These are phyloP conservation scores for Entonaema liquescens DNA, from an alignment of 495 filamentous ascomycete species.

Conservation along the genomic window DNA sequence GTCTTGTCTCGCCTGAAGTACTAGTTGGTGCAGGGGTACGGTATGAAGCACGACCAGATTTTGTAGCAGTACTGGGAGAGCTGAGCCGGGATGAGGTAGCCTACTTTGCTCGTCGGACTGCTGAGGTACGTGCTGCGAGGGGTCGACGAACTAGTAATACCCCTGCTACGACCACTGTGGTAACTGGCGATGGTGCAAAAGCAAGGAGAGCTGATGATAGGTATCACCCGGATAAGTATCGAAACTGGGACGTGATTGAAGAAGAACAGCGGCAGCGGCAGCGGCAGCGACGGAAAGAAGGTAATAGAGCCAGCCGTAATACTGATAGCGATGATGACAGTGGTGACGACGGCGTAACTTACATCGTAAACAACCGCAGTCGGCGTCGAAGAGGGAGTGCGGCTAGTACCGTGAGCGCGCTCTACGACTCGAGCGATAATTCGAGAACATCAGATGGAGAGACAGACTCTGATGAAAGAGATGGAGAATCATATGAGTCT, in stretches of 20 bases:
- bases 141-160: conserved; percentile 10
- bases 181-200: conserved; percentile 4
- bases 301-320: conserved; percentile 31
- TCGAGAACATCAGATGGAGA: conserved; percentile 10
- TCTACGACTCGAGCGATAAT: conserved; percentile 44
- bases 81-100: conserved; percentile 68
- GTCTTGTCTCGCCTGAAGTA: conserved; percentile 72
- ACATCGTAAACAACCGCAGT: conserved; percentile 28
- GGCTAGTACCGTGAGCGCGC: conserved; percentile 33
- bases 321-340: conserved; percentile 35
- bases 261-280: conserved; percentile 18
- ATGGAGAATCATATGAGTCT: conserved; percentile 12
- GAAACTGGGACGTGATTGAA: conserved; percentile 41
- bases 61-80: conserved; percentile 73
- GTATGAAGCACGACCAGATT: conserved; percentile 73
- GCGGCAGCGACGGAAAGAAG: conserved; percentile 12
- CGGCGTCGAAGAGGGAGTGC: conserved; percentile 33
- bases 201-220: conserved; percentile 29
- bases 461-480: conserved; percentile 4
- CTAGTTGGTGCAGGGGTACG: conserved; percentile 69
- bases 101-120: conserved; percentile 64
- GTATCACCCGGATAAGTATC: conserved; percentile 43
- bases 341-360: conserved; percentile 37
- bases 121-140: conserved; percentile 61
- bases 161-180: background rate